Base-by-base conservation (phyloP, 2,329 filamentous ascomycete species). In the Cercospora sojina region DNA sequence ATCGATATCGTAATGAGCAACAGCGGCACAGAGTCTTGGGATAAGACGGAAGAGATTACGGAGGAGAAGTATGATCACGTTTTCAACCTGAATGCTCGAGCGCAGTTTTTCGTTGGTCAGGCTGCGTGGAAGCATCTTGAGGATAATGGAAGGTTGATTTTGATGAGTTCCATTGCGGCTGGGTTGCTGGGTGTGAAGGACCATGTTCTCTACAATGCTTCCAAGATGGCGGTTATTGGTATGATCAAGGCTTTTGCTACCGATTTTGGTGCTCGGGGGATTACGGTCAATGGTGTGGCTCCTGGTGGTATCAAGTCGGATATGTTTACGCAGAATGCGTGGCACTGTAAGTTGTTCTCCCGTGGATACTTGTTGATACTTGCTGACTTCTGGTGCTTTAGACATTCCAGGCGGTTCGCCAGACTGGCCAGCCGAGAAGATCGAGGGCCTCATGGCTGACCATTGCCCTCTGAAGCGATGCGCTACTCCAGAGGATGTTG, bases 71-170 rank as follows among this genome's bases (percentile, higher is more conserved):
- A 87, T 76, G 88, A 91, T 77, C 87, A 88, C 68, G 88, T 90
- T 70, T 90, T 91, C 82, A 83, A 82, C 80, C 79, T 90, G 76
- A 91, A 91, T 79, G 85, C 88, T 6, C 82, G 87, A 8, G 88
- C 88, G 56, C 88, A 92, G 79, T 92, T 92, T 83, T 92, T 92
- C 78, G 89, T 92, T 61, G 90, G 89, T 20, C 89, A 91, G 80
- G 87, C 90, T 65, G 90, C 87, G 6, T 90, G 90, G 79, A 89
- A 89, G 80, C 82, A 91, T 80, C 85, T 91, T 70, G 84, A 88
- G 75, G 82, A 86, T 53, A 88, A 90, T 65, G 91, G 91, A 32
- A 84, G 90, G 55, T 85, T 93, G 72, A 89, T 93, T 78, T 83
- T 93, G 70, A 92, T 91, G 87, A 87, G 85, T 31, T 89, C 86